These are phyloP conservation scores for Malus hybrid DNA, from an alignment of 331 rosid species.

Conservation along the genomic window DNA sequence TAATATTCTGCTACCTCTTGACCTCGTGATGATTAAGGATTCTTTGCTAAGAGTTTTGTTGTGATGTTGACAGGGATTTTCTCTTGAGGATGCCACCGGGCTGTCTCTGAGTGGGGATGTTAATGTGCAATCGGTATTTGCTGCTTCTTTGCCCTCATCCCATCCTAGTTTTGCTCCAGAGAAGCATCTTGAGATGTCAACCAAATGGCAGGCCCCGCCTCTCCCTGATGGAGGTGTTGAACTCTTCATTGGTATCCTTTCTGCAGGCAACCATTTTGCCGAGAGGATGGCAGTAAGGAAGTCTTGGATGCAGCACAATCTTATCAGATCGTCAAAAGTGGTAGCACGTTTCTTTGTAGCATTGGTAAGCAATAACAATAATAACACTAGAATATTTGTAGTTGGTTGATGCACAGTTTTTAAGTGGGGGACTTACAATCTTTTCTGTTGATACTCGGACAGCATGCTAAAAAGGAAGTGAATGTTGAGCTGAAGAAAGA, in stretches of 20 bases:
- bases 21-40: slow-evolving; percentile 12
- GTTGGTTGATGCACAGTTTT: background rate
- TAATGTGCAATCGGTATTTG: slow-evolving; percentile 60
- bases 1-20: slow-evolving; percentile 18
- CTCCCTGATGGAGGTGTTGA: slow-evolving; percentile 44
- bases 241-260: slow-evolving; percentile 77
- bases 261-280: slow-evolving; percentile 94
- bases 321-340: slow-evolving; percentile 56
- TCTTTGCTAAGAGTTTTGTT: background rate
- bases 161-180: slow-evolving; percentile 81
- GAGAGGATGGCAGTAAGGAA: slow-evolving; percentile 95
- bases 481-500: slow-evolving; percentile 73
- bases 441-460: slow-evolving; percentile 19
- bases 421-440: slow-evolving; percentile 4
- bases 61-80: slow-evolving; percentile 55
- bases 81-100: slow-evolving; percentile 97
- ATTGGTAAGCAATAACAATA: slow-evolving; percentile 42
- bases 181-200: slow-evolving; percentile 61
- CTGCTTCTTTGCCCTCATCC: slow-evolving; percentile 69
- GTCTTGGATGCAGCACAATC: slow-evolving; percentile 92
- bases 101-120: slow-evolving; percentile 60
- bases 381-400: slow-evolving; percentile 3
- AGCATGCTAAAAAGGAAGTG: slow-evolving; percentile 68
- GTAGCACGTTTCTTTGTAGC: slow-evolving; percentile 92
- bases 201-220: slow-evolving; percentile 64